A percentile compares a stretch with the other conserved stretches of the same genome.
Evolutionary conservation across 768 basidiomycete species (phyloP).

Genomic region (Mrakia blollopis): DNA sequence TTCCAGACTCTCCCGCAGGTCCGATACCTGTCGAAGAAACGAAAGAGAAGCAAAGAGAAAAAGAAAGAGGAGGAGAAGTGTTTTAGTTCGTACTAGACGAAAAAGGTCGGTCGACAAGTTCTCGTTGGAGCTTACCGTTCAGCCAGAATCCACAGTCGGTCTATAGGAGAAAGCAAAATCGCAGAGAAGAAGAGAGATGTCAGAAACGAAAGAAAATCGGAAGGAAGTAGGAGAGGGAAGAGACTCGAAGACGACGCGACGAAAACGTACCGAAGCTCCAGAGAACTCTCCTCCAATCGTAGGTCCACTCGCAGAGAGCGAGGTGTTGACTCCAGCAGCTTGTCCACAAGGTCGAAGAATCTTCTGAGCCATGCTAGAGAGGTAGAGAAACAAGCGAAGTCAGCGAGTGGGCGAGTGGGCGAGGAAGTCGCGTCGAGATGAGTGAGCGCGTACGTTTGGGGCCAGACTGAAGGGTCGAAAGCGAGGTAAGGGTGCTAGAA

Average conservation of each 20-base stretch:
- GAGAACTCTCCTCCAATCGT: slow-evolving; percentile 73
- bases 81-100: too few relatives aligned
- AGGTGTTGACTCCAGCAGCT: slow-evolving; percentile 66
- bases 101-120: not conserved
- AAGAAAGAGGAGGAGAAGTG: too few relatives aligned
- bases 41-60: not conserved
- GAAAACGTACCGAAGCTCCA: slow-evolving; percentile 19
- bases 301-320: slow-evolving; percentile 72
- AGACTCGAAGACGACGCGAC: not conserved
- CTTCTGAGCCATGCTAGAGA: not conserved
- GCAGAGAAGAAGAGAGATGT: not conserved
- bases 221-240: not conserved
- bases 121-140: slow-evolving; percentile 51
- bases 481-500: slow-evolving; percentile 47
- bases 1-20: not conserved
- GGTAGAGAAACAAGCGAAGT: not conserved
- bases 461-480: slow-evolving; percentile 27
- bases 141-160: slow-evolving; percentile 45
- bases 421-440: slow-evolving; percentile 55
- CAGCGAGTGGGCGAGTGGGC: not conserved
- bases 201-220: not conserved
- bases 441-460: slow-evolving; percentile 27
- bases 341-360: slow-evolving; percentile 48
- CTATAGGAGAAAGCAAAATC: not conserved
- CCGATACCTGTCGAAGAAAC: not conserved